These are phyloP conservation scores for Talaromyces sp. DNA, from an alignment of 2,329 filamentous ascomycete species.

Conservation along the genomic window DNA sequence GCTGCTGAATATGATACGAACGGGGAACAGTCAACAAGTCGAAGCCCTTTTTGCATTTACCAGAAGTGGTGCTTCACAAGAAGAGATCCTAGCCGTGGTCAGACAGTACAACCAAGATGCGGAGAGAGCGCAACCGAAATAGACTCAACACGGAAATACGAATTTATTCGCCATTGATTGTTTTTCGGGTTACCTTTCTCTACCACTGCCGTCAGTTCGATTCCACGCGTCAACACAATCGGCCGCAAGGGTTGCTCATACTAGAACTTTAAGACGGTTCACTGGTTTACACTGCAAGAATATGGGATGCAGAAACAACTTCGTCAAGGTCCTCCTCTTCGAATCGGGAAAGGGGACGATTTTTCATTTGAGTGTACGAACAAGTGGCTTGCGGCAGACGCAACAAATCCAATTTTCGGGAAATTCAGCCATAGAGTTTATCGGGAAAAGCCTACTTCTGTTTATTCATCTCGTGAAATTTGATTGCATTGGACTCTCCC, in stretches of 20 bases:
- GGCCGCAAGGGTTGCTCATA: not conserved
- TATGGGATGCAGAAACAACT: not conserved
- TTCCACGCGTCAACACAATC: not conserved
- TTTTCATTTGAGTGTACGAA: not conserved
- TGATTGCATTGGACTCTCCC: not conserved
- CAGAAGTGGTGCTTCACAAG: not conserved
- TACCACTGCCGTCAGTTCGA: not conserved
- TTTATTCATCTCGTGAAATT: not conserved
- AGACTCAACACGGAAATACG: not conserved
- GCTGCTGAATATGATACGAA: constrained; percentile 8
- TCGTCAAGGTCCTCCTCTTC: too few species aligned
- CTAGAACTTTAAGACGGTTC: not conserved
- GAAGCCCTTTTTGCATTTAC: constrained; percentile 1
- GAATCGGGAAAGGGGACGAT: not conserved
- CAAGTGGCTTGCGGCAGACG: not conserved
- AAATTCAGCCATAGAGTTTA: too few species aligned
- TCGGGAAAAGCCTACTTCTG: not conserved
- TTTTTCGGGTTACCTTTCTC: not conserved
- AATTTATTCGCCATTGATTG: not conserved
- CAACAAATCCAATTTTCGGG: not conserved
- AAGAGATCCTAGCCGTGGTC: constrained; percentile 7
- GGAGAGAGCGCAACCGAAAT: not conserved
- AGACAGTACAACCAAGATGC: not conserved
- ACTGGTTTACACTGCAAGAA: not conserved
- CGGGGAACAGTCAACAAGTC: not conserved